These are phyloP conservation scores for Gelatoporia subvermispora DNA, from an alignment of 768 basidiomycete species.

Conservation along the genomic window DNA sequence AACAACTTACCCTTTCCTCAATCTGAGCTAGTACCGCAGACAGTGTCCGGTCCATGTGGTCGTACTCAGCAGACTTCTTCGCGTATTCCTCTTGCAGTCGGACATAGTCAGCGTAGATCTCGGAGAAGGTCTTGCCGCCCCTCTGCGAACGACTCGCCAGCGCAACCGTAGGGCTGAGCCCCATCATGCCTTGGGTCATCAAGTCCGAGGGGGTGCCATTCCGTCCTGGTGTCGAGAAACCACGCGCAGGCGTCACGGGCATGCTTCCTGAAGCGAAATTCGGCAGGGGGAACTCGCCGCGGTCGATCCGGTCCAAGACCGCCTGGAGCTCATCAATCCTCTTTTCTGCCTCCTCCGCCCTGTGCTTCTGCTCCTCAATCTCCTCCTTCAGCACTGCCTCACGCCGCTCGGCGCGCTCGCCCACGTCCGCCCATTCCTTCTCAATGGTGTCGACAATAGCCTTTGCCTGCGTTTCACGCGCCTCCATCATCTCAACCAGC, in stretches of 20 bases:
- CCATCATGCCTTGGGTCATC: slow-evolving; percentile 53
- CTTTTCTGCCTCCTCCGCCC: slow-evolving; percentile 68
- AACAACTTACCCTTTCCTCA: slow-evolving; percentile 70
- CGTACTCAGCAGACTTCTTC: slow-evolving; percentile 75
- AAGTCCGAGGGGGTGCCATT: slow-evolving; percentile 34
- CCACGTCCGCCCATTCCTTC: slow-evolving; percentile 71
- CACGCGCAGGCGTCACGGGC: slow-evolving; percentile 25
- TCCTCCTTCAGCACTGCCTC: slow-evolving; percentile 67
- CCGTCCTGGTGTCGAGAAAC: slow-evolving; percentile 43
- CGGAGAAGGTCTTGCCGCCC: slow-evolving; percentile 86
- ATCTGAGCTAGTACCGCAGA: slow-evolving; percentile 82
- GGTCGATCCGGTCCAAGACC: slow-evolving; percentile 66
- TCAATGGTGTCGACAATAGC: slow-evolving; percentile 80
- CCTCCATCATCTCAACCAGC: slow-evolving; percentile 81
- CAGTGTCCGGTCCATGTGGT: slow-evolving; percentile 79
- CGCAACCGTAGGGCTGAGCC: slow-evolving; percentile 82
- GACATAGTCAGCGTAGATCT: slow-evolving; percentile 89
- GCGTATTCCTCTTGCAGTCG: slow-evolving; percentile 78
- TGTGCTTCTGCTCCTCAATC: slow-evolving; percentile 63
- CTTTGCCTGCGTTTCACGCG: slow-evolving; percentile 81
- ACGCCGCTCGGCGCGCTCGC: slow-evolving; percentile 61
- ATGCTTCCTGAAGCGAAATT: slow-evolving; percentile 27
- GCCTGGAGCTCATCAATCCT: slow-evolving; percentile 66
- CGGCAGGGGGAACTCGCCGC: slow-evolving; percentile 65
- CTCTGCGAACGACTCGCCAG: slow-evolving; percentile 80